Conservation (phyloP, 73 alveolate species). For the Paraurostyla sp. region DNA sequence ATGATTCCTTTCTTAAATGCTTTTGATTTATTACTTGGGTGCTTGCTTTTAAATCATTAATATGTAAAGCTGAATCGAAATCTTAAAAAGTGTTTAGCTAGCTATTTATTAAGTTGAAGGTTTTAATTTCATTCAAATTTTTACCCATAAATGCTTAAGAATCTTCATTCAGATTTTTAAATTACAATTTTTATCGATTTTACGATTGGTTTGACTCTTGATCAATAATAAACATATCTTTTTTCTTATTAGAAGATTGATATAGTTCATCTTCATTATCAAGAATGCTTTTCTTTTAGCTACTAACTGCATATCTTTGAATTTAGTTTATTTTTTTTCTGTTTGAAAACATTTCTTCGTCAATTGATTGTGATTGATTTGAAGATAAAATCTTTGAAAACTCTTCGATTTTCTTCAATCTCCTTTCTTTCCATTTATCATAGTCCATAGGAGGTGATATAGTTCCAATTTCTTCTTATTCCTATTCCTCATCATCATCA, state of each 20-base stretch:
- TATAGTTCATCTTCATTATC: neutral
- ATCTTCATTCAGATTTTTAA: neutral
- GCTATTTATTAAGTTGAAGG: neutral
- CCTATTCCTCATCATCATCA: too few species aligned
- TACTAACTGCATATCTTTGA: neutral
- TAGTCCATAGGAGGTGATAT: constrained; percentile 50
- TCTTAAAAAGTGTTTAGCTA: neutral
- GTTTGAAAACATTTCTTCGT: constrained; percentile 44
- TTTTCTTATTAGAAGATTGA: neutral
- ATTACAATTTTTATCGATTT: neutral
- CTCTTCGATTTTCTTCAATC: constrained; percentile 43
- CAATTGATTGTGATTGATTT: constrained; percentile 41
- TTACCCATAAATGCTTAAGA: neutral
- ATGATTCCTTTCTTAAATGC: constrained; percentile 9
- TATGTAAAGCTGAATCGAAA: neutral
- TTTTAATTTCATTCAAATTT: neutral
- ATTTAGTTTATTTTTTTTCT: constrained; percentile 13
- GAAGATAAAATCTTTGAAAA: constrained; percentile 34
- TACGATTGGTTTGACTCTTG: neutral
- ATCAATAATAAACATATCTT: neutral
- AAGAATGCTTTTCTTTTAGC: neutral
- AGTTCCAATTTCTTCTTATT: constrained; percentile 23
- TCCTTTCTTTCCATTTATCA: constrained; percentile 15
- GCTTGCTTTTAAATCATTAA: neutral
- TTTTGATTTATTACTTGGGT: neutral